phyloP scores from a whole-genome alignment of 768 basidiomycete genomes.

The Trametes punicea region DNA sequence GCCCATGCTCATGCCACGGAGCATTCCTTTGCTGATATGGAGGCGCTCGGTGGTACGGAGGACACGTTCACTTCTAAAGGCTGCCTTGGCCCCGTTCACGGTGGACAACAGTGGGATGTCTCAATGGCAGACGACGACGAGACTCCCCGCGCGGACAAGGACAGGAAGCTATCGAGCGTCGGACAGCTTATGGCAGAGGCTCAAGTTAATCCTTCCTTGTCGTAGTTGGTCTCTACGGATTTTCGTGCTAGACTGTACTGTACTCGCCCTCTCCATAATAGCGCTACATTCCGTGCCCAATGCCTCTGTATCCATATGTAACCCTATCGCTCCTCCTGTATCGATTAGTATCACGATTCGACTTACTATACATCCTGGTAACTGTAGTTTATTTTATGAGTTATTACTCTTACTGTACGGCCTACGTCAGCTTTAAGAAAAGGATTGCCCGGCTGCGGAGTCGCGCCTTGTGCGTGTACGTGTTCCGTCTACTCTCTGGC shows the following conservation, averaged over 20 bases:
- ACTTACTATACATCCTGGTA: neutral
- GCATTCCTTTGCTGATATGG: conserved; percentile 6
- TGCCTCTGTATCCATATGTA: conserved; percentile 2
- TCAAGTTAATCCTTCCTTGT: neutral
- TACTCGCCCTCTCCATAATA: neutral
- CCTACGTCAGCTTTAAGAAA: too few relatives aligned
- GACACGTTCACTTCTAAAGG: conserved; percentile 7
- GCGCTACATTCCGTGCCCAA: neutral
- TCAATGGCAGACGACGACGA: conserved; percentile 3
- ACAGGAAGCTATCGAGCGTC: conserved; percentile 2
- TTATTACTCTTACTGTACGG: neutral
- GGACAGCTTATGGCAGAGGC: neutral
- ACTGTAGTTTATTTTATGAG: neutral
- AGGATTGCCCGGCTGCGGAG: too few relatives aligned
- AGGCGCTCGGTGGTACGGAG: conserved; percentile 8
- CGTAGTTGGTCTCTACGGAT: neutral
- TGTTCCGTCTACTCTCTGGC: neutral
- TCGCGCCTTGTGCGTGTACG: neutral
- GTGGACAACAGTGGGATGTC: neutral
- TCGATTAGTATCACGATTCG: neutral
- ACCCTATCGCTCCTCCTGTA: neutral
- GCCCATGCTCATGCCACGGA: neutral
- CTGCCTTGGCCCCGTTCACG: neutral
- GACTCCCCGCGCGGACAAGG: conserved; percentile 9
- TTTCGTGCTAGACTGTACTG: neutral